These are phyloP conservation scores for Linnemannia zychae DNA, from an alignment of 192 early-diverging fungal species.

Conservation along the genomic window DNA sequence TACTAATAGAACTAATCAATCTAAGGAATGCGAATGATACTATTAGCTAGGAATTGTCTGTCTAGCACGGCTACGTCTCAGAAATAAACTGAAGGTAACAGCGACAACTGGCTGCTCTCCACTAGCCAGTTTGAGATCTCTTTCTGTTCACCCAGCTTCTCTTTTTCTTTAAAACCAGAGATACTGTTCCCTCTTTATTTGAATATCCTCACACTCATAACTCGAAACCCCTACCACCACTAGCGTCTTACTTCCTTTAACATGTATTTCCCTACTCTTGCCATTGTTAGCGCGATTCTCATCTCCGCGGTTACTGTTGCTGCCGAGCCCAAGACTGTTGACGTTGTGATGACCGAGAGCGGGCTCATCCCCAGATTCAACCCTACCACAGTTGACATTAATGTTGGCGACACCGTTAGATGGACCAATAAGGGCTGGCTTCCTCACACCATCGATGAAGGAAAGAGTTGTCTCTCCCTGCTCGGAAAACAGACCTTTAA, in stretches of 20 bases:
- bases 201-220: slow-evolving; percentile 7
- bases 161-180: not conserved
- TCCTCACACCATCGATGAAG: slow-evolving; percentile 10
- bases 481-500: not conserved
- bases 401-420: slow-evolving; percentile 7
- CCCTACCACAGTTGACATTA: not conserved
- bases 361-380: no score
- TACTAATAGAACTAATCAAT: not conserved
- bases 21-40: not conserved
- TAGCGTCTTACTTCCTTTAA: not conserved
- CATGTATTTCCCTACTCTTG: slow-evolving; percentile 2
- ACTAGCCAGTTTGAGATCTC: no score
- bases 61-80: no score
- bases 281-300: slow-evolving; percentile 1
- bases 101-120: no score
- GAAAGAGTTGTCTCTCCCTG: not conserved
- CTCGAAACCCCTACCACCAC: not conserved
- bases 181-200: slow-evolving; percentile 5
- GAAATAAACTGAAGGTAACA: no score
- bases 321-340: slow-evolving; percentile 15
- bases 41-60: no score
- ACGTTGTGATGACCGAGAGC: not conserved
- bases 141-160: no score
- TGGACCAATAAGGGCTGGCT: slow-evolving; percentile 1
- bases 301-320: slow-evolving; percentile 5